These are phyloP conservation scores for Aspergillus nidulans DNA, from an alignment of 495 filamentous ascomycete genomes.

Conservation along the genomic window DNA sequence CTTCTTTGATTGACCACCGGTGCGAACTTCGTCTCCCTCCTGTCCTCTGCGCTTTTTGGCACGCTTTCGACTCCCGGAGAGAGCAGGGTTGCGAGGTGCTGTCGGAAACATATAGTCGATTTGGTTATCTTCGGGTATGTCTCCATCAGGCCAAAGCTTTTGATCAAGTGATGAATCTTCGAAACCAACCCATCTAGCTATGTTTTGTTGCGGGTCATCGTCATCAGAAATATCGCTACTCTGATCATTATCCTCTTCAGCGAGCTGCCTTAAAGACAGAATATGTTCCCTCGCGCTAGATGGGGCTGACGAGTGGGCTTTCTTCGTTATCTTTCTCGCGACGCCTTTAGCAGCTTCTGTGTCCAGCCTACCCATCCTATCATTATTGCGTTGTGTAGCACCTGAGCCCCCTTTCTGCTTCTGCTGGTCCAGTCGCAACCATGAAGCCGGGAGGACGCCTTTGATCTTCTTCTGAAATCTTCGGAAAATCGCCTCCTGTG, in stretches of 20 bases:
- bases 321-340: slow-evolving; percentile 37
- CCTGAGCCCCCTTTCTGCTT: slow-evolving; percentile 33
- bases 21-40: slow-evolving; percentile 12
- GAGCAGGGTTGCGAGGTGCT: slow-evolving; percentile 23
- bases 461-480: slow-evolving; percentile 56
- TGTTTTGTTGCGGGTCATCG: neutral
- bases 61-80: slow-evolving; percentile 21
- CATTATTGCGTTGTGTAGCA: slow-evolving; percentile 19
- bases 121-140: slow-evolving; percentile 53
- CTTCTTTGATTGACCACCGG: slow-evolving; percentile 21
- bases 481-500: slow-evolving; percentile 30
- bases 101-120: slow-evolving; percentile 54
- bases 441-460: slow-evolving; percentile 88
- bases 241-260: slow-evolving; percentile 47
- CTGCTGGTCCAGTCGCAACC: slow-evolving; percentile 67
- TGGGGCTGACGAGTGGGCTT: slow-evolving; percentile 10
- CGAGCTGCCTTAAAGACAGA: slow-evolving; percentile 31
- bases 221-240: slow-evolving; percentile 42
- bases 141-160: slow-evolving; percentile 21
- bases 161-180: slow-evolving; percentile 26
- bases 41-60: slow-evolving; percentile 39
- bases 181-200: slow-evolving; percentile 15
- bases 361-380: slow-evolving; percentile 19
- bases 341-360: slow-evolving; percentile 40
- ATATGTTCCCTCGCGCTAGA: slow-evolving; percentile 16